Evolutionary conservation across 1,284 basidiomycete genomes (phyloP), one percentile per base, ranked within the genome.

Genomic region (Psilocybe mexicana): DNA sequence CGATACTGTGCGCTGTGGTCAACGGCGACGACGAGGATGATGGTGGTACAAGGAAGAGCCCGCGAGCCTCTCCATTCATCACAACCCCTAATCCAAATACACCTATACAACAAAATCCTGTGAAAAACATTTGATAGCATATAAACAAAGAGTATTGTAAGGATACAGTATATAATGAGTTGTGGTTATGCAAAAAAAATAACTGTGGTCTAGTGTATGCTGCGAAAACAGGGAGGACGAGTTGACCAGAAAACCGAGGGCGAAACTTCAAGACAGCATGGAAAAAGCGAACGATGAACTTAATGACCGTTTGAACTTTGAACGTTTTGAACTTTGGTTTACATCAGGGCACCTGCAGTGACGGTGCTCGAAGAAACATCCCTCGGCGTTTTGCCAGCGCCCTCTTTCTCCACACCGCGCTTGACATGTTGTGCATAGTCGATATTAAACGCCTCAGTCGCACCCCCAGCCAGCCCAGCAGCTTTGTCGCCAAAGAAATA

Each of bases 401-500:
- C 46, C 3, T 30, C 25, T 14, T 47, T 28, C 26, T 6, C 11
- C 10, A 48, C 46, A 3, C 75, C 73, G 43, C 71, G 69, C 68
- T 81, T 79, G 28, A 80, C 68, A 54, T 77, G 68, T 62, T 81
- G 77, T 7, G 75, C 73, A 68, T 81, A 80, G 61, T 81, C 79
- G 24, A 80, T 68, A 52, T 74, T 74, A 63, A 76, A 81, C 14
- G 74, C 67, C 28, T 78, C 78, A 35, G 63, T 68, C n/a, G 63
- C 70, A 7, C 64, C 60, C 6, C 73, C 73, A 46, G 12, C 38
- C n/a, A 77, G 57, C 24, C 46, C 46, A 48, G 73, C 72, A 7
- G 76, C 66, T 38, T 73, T 74, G 47, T 79, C 78, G 3, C 80
- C 80, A 61, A 83, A 82, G 71, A 82, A 83, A 63, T 83, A 83